Base-by-base conservation (phyloP, 305 asterid genomes). In the Caryopteris hybrid region DNA sequence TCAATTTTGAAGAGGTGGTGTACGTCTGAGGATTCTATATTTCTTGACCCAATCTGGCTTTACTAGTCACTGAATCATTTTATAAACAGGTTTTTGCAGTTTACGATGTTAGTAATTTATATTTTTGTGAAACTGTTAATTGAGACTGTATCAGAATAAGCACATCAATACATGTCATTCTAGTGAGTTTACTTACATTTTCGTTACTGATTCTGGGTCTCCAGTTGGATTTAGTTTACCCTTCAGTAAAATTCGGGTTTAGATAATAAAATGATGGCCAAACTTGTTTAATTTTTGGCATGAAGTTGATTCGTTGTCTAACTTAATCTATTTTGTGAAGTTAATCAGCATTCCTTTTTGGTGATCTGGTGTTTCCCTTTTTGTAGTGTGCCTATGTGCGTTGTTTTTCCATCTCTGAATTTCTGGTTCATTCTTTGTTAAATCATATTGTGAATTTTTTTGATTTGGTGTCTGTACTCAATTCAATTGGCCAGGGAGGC, bases 401-500 rank as follows among this genome's bases (percentile, higher is more conserved):
- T 22, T 6, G 2, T 21, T 29, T 59, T 23, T 48, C 47, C 25
- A 7, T 38, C n/a, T 57, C 7, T 61, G 68, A 41, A 10, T 34
- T 65, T 56, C 55, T 58, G 53, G 27, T 47, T 14, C 39, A 55
- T 50, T 36, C 42, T 17, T 38, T 47, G 33, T 52, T 31, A 17
- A 33, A 57, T 72, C 8, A 80, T 14, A 46, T 56, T 60, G 72
- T 23, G 46, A 48, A 70, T 58, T 51, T 34, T 70, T 29, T 38
- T 76, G 73, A 61, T 45, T 33, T 42, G 64, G 33, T 67, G 66
- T 36, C 9, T 68, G 46, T 68, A 66, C 75, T 72, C 59, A 68
- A 66, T 75, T 68, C 55, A 65, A 69, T 75, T 68, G 50, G 23
- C 64, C 66, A 91, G 98, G 98, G 98, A 83, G 81, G 75, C 64